Conservation (phyloP, 2,329 filamentous ascomycete genomes). For the Fusarium sp. region DNA sequence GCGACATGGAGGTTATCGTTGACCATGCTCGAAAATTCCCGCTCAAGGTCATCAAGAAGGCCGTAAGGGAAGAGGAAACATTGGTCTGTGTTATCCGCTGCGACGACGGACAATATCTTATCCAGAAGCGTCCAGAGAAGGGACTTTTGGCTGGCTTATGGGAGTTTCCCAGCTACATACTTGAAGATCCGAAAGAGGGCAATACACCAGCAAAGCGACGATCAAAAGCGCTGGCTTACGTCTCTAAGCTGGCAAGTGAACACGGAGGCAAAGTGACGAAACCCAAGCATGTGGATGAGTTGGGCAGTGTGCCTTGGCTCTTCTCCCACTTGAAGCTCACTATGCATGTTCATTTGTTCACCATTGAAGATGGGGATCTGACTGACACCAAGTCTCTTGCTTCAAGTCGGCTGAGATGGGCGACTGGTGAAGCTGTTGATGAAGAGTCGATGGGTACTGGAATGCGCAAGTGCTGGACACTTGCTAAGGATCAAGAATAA, state of each 20-base stretch:
- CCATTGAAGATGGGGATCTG: slow-evolving; percentile 40
- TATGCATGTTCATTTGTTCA: slow-evolving; percentile 67
- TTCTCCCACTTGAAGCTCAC: slow-evolving; percentile 68
- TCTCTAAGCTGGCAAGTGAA: slow-evolving; percentile 42
- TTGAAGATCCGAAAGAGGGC: slow-evolving; percentile 41
- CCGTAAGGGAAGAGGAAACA: slow-evolving; percentile 62
- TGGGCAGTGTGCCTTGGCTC: slow-evolving; percentile 67
- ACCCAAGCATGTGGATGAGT: slow-evolving; percentile 52
- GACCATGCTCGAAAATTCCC: slow-evolving; percentile 64
- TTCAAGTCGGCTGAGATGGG: slow-evolving; percentile 49
- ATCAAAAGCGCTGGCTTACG: slow-evolving; percentile 51
- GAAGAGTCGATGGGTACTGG: slow-evolving; percentile 67
- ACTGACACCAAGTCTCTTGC: slow-evolving; percentile 7
- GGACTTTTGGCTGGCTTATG: slow-evolving; percentile 66
- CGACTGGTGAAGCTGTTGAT: slow-evolving; percentile 55
- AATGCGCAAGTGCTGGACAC: slow-evolving; percentile 67
- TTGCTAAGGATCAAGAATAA: slow-evolving; percentile 48
- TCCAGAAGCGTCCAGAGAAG: slow-evolving; percentile 63
- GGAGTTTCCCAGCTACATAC: slow-evolving; percentile 63
- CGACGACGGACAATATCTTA: slow-evolving; percentile 57
- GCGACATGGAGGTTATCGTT: slow-evolving; percentile 51
- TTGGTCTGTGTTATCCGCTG: slow-evolving; percentile 64
- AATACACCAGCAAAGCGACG: slow-evolving; percentile 49
- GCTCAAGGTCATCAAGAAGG: slow-evolving; percentile 62
- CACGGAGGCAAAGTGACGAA: slow-evolving; percentile 5